phyloP scores from a whole-genome alignment of 1,284 basidiomycete species.

The Anthracocystis panici-leucophaei region DNA sequence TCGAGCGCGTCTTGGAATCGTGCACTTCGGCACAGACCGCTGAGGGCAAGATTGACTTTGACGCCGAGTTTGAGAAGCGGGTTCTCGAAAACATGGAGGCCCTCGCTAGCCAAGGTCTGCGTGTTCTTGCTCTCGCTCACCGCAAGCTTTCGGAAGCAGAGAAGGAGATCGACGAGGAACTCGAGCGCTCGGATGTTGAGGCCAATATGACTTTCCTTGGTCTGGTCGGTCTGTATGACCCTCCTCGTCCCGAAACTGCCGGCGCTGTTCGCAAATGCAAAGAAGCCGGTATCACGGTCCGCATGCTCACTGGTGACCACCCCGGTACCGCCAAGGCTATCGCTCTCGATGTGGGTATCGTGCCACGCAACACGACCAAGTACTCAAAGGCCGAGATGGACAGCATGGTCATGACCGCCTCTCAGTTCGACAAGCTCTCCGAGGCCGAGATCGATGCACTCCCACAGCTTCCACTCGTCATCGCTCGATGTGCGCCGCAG shows the following conservation, averaged over 20 bases:
- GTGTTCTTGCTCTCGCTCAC: slow-evolving; percentile 65
- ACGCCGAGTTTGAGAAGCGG: slow-evolving; percentile 45
- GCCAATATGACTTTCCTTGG: slow-evolving; percentile 76
- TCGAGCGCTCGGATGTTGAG: slow-evolving; percentile 73
- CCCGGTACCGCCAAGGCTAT: slow-evolving; percentile 70
- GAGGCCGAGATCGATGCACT: slow-evolving; percentile 76
- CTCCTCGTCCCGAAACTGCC: slow-evolving; percentile 78
- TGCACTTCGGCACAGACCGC: slow-evolving; percentile 52
- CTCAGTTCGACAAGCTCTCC: slow-evolving; percentile 76
- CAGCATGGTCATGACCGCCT: slow-evolving; percentile 72
- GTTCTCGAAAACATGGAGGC: slow-evolving; percentile 66
- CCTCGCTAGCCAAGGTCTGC: slow-evolving; percentile 63
- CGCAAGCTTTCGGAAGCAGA: slow-evolving; percentile 54
- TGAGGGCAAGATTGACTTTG: slow-evolving; percentile 68
- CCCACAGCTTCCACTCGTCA: slow-evolving; percentile 74
- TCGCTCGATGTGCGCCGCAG: slow-evolving; percentile 74
- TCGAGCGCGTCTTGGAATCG: slow-evolving; percentile 64
- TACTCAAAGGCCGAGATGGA: slow-evolving; percentile 53
- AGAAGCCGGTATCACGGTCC: slow-evolving; percentile 77
- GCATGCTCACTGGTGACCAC: slow-evolving; percentile 75
- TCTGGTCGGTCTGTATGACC: slow-evolving; percentile 77
- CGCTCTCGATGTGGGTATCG: slow-evolving; percentile 73
- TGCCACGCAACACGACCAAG: slow-evolving; percentile 70
- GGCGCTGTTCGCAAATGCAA: slow-evolving; percentile 77
- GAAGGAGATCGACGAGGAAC: slow-evolving; percentile 46